These are phyloP conservation scores for Wickerhamiella allomyrinae DNA, from an alignment of 805 yeast genomes.

Conservation along the genomic window DNA sequence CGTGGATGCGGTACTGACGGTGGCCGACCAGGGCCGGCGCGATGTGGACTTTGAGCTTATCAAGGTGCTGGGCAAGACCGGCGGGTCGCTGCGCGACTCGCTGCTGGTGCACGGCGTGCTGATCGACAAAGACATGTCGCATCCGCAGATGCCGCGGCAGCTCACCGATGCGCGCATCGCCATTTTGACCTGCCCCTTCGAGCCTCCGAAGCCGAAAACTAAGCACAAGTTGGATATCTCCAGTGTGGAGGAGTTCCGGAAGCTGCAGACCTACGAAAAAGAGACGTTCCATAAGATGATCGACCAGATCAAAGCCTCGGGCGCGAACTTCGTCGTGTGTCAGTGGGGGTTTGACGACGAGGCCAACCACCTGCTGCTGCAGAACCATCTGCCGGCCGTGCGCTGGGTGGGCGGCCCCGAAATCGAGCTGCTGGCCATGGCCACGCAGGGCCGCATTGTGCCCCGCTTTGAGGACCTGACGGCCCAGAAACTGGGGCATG, in stretches of 20 bases:
- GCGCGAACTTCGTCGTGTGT: constrained; percentile 93
- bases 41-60: constrained; percentile 96
- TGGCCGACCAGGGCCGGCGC: constrained; percentile 79
- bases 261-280: constrained; percentile 82
- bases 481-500: constrained; percentile 68
- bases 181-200: constrained; percentile 94
- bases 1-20: constrained; percentile 85
- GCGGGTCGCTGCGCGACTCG: constrained; percentile 84
- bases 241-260: constrained; percentile 85
- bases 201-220: constrained; percentile 99
- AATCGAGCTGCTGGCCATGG: constrained; percentile 88
- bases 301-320: constrained; percentile 65
- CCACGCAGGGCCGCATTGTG: constrained; percentile 93
- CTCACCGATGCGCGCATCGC: constrained; percentile 77
- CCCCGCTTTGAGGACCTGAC: constrained; percentile 91
- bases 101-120: constrained; percentile 79
- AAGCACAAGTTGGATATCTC: constrained; percentile 92
- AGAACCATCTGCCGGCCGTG: constrained; percentile 84
- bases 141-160: constrained; percentile 91
- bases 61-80: constrained; percentile 89
- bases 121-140: constrained; percentile 91
- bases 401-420: constrained; percentile 99
- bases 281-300: constrained; percentile 87
- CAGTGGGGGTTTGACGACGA: constrained; percentile 99
- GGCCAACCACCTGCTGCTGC: constrained; percentile 82